phyloP scores from a whole-genome alignment of 1,284 basidiomycete species.

The Rhodofomes roseus region DNA sequence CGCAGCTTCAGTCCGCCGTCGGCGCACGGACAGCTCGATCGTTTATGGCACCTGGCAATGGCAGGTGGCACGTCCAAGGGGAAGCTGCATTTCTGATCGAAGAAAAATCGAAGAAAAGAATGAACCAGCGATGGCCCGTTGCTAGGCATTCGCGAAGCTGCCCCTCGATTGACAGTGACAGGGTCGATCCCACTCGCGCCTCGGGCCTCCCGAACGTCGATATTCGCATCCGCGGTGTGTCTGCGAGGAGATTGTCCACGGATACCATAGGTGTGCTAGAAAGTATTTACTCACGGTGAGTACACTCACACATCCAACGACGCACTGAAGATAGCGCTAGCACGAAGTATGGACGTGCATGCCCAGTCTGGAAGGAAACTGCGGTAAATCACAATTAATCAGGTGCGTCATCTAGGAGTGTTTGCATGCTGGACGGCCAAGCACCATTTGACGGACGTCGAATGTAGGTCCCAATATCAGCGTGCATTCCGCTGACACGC shows the following conservation, averaged over 20 bases:
- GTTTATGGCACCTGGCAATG: neutral
- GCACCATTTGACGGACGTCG: neutral
- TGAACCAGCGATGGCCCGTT: neutral
- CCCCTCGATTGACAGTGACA: neutral
- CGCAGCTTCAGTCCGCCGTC: neutral
- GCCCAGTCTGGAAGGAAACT: neutral
- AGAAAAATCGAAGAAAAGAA: too few relatives aligned
- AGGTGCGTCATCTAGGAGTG: neutral
- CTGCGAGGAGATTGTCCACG: neutral
- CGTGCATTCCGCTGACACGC: neutral
- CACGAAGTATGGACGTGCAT: neutral
- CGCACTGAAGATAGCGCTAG: neutral
- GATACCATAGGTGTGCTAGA: too few relatives aligned
- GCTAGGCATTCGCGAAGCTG: neutral
- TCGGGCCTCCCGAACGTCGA: neutral
- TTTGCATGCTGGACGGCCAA: neutral
- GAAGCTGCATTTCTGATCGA: neutral
- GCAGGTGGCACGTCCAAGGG: neutral
- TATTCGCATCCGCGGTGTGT: neutral
- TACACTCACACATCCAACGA: neutral
- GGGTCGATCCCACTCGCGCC: neutral
- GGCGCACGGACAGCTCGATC: neutral
- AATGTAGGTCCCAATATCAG: neutral
- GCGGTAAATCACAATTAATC: neutral
- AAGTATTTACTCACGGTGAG: neutral